phyloP scores from a whole-genome alignment of 306 rosid species.

The Biancaea sappan region DNA sequence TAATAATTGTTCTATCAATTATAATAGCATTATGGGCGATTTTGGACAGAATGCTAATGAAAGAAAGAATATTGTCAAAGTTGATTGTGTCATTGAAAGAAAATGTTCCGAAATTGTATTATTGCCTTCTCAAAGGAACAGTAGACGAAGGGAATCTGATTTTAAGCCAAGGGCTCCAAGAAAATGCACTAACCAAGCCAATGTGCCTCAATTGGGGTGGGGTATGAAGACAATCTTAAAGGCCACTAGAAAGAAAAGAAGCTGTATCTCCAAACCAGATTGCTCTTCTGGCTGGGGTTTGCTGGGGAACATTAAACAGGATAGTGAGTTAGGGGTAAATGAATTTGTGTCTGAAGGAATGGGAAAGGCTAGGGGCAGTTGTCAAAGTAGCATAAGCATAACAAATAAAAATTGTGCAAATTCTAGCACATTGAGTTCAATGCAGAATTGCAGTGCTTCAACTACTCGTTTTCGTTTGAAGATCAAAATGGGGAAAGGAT shows the following conservation, averaged over 20 bases:
- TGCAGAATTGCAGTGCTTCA: slow-evolving; percentile 43
- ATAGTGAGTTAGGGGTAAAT: slow-evolving; percentile 45
- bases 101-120: slow-evolving; percentile 24
- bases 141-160: slow-evolving; percentile 50
- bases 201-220: slow-evolving; percentile 40
- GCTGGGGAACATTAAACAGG: slow-evolving; percentile 54
- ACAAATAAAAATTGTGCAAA: slow-evolving; percentile 46
- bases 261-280: slow-evolving; percentile 66
- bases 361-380: slow-evolving; percentile 51
- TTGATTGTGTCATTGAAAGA: slow-evolving; percentile 49
- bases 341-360: slow-evolving; percentile 52
- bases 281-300: slow-evolving; percentile 88
- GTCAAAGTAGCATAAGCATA: slow-evolving; percentile 54
- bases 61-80: slow-evolving; percentile 47
- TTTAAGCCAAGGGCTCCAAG: slow-evolving; percentile 57
- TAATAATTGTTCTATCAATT: slow-evolving; percentile 42
- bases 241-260: slow-evolving; percentile 75
- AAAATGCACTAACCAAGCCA: slow-evolving; percentile 56
- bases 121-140: slow-evolving; percentile 53
- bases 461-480: slow-evolving; percentile 69
- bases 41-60: slow-evolving; percentile 43
- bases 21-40: slow-evolving; percentile 36
- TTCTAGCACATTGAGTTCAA: slow-evolving; percentile 48
- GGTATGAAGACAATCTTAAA: slow-evolving; percentile 41
- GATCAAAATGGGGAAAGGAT: slow-evolving; percentile 72